Conservation (phyloP, 192 early-diverging fungal genomes). For the Neocallimastix lanati region DNA sequence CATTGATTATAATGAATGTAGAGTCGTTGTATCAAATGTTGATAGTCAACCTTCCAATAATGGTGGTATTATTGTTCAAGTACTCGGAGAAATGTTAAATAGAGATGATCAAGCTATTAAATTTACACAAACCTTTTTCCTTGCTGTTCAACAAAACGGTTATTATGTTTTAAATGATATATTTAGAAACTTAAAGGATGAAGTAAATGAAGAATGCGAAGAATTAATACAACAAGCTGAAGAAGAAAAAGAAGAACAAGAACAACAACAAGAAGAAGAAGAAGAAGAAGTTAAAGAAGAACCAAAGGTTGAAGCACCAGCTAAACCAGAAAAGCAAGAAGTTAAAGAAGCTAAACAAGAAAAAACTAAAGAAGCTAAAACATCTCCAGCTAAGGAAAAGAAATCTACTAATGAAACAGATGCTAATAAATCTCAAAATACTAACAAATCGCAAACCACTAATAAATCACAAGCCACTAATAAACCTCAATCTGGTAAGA, state of each 20-base stretch:
- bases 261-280: constrained; percentile 1
- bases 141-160: constrained; percentile 68
- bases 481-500: too few relatives aligned
- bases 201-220: constrained; percentile 38
- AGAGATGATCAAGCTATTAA: constrained; percentile 54
- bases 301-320: neutral
- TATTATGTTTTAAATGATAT: constrained; percentile 90
- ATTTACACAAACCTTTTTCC: constrained; percentile 81
- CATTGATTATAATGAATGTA: constrained; percentile 70
- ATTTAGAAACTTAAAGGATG: constrained; percentile 86
- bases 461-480: too few relatives aligned
- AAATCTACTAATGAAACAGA: neutral
- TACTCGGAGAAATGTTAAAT: constrained; percentile 81
- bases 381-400: neutral
- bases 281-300: neutral
- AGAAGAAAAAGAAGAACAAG: neutral
- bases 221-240: constrained; percentile 6
- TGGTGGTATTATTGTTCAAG: constrained; percentile 73
- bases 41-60: constrained; percentile 59
- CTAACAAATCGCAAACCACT: too few relatives aligned
- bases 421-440: neutral
- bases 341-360: neutral
- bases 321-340: neutral
- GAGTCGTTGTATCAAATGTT: constrained; percentile 72
- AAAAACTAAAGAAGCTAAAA: neutral